A percentile compares a stretch with the other conserved stretches of the same genome.
Conservation (phyloP, 2,329 filamentous ascomycete species). For the Nothophaeocryptopus gaeumannii region DNA sequence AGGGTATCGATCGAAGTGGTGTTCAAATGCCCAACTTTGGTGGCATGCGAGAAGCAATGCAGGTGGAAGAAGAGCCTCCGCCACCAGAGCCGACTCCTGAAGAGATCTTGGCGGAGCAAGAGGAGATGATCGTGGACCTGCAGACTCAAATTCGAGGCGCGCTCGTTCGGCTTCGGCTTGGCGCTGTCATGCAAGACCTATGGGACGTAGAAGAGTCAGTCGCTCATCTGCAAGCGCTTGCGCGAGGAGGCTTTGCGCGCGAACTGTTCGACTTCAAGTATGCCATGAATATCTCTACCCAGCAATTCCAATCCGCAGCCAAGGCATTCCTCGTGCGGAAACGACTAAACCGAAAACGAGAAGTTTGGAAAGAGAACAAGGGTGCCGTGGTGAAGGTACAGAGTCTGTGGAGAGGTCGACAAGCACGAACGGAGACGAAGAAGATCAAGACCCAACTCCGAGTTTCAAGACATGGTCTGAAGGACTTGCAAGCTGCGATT, state of each 20-base stretch:
- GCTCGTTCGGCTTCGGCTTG: slow-evolving; percentile 70
- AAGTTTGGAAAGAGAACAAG: slow-evolving; percentile 66
- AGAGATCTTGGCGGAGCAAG: slow-evolving; percentile 75
- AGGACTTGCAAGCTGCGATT: slow-evolving; percentile 42
- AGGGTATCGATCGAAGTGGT: slow-evolving; percentile 91
- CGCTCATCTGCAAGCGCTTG: slow-evolving; percentile 77
- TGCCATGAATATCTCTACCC: slow-evolving; percentile 77
- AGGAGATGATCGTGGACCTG: slow-evolving; percentile 69
- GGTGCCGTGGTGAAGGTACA: slow-evolving; percentile 74
- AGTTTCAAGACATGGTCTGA: slow-evolving; percentile 46
- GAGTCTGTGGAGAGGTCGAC: slow-evolving; percentile 71
- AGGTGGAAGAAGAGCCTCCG: slow-evolving; percentile 74
- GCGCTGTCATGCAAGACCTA: slow-evolving; percentile 78
- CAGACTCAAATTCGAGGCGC: slow-evolving; percentile 86
- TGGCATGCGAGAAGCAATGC: slow-evolving; percentile 94
- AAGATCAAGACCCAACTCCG: slow-evolving; percentile 47
- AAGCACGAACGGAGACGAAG: slow-evolving; percentile 46
- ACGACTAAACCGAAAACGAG: slow-evolving; percentile 60
- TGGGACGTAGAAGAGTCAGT: slow-evolving; percentile 82
- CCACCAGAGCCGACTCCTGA: slow-evolving; percentile 82
- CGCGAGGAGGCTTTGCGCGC: slow-evolving; percentile 82
- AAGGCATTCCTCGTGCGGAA: slow-evolving; percentile 73
- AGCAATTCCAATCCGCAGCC: slow-evolving; percentile 72
- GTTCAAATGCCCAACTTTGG: slow-evolving; percentile 97
- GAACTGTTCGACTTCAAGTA: slow-evolving; percentile 80